A percentile compares a stretch with the other conserved stretches of the same genome.
phyloP scores from a whole-genome alignment of 192 early-diverging fungal genomes.

The Backusella westeae region DNA sequence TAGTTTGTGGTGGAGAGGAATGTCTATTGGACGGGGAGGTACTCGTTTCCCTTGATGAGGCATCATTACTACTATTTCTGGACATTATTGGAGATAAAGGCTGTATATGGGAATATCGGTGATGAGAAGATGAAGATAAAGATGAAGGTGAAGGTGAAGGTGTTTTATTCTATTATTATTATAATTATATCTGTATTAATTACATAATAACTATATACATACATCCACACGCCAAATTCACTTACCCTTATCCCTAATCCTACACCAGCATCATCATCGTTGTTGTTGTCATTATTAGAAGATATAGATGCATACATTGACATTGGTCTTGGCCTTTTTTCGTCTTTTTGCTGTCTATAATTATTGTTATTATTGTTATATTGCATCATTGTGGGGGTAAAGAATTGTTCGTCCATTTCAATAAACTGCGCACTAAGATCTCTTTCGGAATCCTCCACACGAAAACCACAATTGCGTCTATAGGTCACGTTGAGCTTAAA shows the following conservation, averaged over 20 bases:
- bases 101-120: background rate
- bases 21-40: background rate
- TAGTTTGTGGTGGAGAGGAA: background rate
- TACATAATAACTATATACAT: too few relatives aligned
- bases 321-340: background rate
- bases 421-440: slow-evolving; percentile 48
- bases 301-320: slow-evolving; percentile 7
- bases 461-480: slow-evolving; percentile 73
- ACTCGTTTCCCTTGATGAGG: background rate
- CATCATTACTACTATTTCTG: background rate
- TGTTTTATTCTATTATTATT: background rate
- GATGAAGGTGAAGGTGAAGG: background rate
- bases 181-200: background rate
- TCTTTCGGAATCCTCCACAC: slow-evolving; percentile 47
- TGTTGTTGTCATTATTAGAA: background rate
- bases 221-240: background rate
- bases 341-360: background rate
- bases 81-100: background rate
- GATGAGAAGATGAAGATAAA: background rate
- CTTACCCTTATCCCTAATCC: background rate
- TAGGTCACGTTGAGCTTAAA: slow-evolving; percentile 70
- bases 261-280: background rate
- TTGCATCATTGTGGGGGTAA: slow-evolving; percentile 47
- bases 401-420: slow-evolving; percentile 72
- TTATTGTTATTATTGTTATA: background rate